Evolutionary conservation across 2,329 filamentous ascomycete species (phyloP).

Genomic region (Fusarium redolens): DNA sequence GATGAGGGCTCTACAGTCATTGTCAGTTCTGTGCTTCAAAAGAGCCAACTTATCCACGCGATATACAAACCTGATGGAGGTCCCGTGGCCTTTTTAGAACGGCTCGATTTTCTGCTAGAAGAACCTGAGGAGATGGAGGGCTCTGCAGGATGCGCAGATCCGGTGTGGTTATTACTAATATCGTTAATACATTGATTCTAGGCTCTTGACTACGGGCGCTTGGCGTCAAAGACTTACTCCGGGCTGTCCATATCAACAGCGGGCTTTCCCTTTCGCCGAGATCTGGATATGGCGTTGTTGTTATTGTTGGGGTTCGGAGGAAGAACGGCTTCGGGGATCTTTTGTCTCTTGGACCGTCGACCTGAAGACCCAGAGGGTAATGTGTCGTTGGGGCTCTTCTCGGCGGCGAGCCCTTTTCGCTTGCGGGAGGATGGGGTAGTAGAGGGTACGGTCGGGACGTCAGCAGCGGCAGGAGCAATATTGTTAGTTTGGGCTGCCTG

Average conservation of each 20-base stretch:
- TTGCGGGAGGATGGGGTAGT: constrained; percentile 70
- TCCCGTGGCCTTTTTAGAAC: constrained; percentile 73
- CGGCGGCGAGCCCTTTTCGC: constrained; percentile 75
- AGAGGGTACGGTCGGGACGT: constrained; percentile 55
- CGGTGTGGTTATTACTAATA: constrained; percentile 48
- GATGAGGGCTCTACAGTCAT: constrained; percentile 48
- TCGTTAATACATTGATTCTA: constrained; percentile 17
- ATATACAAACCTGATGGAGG: constrained; percentile 53
- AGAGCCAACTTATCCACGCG: neutral
- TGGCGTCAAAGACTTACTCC: constrained; percentile 62
- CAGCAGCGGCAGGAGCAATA: constrained; percentile 53
- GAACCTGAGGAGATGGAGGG: constrained; percentile 68
- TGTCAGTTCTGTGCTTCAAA: constrained; percentile 21
- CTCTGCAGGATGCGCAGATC: constrained; percentile 72
- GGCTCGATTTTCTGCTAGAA: constrained; percentile 78
- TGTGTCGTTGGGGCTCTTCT: constrained; percentile 56
- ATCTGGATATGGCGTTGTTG: constrained; percentile 52
- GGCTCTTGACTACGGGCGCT: neutral
- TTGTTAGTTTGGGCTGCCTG: constrained; percentile 61
- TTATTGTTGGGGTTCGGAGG: constrained; percentile 45
- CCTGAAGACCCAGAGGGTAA: constrained; percentile 52
- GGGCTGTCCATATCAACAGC: constrained; percentile 77
- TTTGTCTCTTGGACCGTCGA: constrained; percentile 78
- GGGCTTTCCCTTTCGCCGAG: constrained; percentile 71
- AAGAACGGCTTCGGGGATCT: constrained; percentile 64